Percentiles rank a stretch among this genome's conserved stretches.
phyloP scores from a whole-genome alignment of 2,329 filamentous ascomycete genomes.

The Aspergillus fijiensis region DNA sequence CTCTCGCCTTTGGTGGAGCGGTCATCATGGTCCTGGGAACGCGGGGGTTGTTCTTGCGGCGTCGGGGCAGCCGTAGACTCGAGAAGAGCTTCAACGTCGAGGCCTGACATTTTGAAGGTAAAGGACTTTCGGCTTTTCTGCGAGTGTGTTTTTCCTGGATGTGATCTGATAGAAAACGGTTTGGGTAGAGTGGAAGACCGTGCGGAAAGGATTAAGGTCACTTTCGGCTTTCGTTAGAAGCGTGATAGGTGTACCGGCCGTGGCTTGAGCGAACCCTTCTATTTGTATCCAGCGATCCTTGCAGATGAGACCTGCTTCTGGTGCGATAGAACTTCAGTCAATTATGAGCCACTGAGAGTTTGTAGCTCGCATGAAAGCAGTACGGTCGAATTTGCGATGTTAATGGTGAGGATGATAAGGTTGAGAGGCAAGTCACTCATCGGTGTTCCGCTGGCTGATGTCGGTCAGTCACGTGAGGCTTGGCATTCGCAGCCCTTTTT shows the following conservation, averaged over 20 bases:
- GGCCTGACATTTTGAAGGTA: conserved; percentile 59
- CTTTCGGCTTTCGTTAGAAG: conserved; percentile 39
- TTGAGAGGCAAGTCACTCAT: conserved; percentile 2
- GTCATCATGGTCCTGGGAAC: conserved; percentile 57
- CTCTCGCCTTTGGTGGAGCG: conserved; percentile 55
- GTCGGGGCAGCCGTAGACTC: conserved; percentile 72
- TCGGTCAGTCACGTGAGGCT: conserved; percentile 14
- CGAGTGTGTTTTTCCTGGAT: conserved; percentile 24
- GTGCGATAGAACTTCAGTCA: background rate
- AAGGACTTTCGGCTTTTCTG: conserved; percentile 24
- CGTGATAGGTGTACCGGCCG: conserved; percentile 23
- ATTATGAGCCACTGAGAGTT: background rate
- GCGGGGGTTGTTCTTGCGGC: conserved; percentile 33
- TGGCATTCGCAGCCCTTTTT: conserved; percentile 15
- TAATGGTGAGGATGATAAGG: background rate
- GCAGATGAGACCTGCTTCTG: conserved; percentile 8
- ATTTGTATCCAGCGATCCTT: conserved; percentile 17
- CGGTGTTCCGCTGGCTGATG: conserved; percentile 5
- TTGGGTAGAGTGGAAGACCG: conserved; percentile 22
- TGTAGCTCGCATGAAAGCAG: background rate
- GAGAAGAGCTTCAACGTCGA: conserved; percentile 86
- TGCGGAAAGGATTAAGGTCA: conserved; percentile 36
- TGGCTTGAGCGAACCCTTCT: conserved; percentile 39
- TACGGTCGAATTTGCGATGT: background rate
- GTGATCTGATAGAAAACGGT: conserved; percentile 19